A percentile compares a stretch with the other conserved stretches of the same genome.
Conservation (phyloP, 139 green algal species). For the Haematococcus sp. region DNA sequence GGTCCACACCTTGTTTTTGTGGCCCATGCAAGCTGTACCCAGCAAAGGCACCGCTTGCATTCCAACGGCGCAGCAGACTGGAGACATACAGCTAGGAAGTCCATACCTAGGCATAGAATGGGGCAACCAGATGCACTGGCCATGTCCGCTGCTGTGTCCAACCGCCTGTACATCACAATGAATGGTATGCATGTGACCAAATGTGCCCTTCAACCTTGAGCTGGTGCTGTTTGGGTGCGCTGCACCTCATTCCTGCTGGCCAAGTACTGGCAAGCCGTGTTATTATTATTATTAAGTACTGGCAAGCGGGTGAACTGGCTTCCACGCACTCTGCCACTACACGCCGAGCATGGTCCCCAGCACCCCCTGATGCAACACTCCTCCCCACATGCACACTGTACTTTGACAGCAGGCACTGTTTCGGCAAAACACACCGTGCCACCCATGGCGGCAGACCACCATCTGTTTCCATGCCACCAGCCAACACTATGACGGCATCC, state of each 20-base stretch:
- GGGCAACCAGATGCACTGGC: conserved; percentile 8
- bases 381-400: no score
- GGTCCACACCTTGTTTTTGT: no score
- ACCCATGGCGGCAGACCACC: neutral
- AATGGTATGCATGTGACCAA: neutral
- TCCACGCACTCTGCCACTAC: no score
- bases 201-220: neutral
- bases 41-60: no score
- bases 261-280: no score
- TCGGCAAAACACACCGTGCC: neutral
- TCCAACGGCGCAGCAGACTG: no score
- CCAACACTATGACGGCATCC: conserved; percentile 15
- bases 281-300: no score
- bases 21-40: no score
- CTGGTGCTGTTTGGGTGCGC: neutral
- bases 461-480: neutral
- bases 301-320: no score
- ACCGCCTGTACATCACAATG: neutral
- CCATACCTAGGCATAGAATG: conserved; percentile 13
- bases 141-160: conserved; percentile 7
- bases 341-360: no score
- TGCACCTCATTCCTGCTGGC: no score
- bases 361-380: no score
- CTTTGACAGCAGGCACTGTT: neutral
- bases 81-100: neutral